phyloP scores from a whole-genome alignment of 805 yeast species.

The Clavispora vitiphila region DNA sequence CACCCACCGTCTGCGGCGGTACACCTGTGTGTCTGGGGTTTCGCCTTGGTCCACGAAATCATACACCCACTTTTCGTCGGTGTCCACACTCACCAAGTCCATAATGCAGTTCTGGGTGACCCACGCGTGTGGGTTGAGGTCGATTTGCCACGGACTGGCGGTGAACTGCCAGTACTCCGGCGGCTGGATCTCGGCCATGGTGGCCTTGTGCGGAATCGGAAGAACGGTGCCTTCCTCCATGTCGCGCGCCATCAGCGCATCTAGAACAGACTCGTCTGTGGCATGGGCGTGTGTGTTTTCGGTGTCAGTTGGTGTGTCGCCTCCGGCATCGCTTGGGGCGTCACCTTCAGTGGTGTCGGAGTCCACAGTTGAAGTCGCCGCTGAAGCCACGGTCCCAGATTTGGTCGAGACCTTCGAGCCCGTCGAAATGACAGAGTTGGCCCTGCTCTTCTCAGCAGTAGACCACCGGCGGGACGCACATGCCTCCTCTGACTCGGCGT shows the following conservation, averaged over 20 bases:
- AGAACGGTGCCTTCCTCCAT: not conserved
- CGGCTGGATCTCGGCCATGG: constrained; percentile 42
- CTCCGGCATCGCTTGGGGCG: not conserved
- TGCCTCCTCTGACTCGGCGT: not conserved
- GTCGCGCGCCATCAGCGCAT: not conserved
- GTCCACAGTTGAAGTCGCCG: too few species aligned
- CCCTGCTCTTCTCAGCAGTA: too few species aligned
- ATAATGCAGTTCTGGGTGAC: constrained; percentile 44
- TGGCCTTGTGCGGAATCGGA: constrained; percentile 8
- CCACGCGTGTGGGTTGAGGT: constrained; percentile 63
- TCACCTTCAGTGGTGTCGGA: too few species aligned
- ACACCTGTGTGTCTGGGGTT: constrained; percentile 28
- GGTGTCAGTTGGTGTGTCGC: too few species aligned
- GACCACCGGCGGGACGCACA: constrained; percentile 18
- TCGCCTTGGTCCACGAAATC: constrained; percentile 38
- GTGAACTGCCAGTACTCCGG: constrained; percentile 58
- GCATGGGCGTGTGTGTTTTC: too few species aligned
- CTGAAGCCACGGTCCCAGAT: too few species aligned
- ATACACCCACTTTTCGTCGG: constrained; percentile 83
- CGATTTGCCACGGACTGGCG: constrained; percentile 56
- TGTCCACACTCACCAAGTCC: constrained; percentile 57
- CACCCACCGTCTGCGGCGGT: constrained; percentile 66
- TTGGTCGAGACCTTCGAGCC: too few species aligned
- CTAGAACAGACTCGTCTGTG: constrained; percentile 2
- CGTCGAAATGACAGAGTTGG: too few species aligned